These are phyloP conservation scores for Rhododendron molle DNA, from an alignment of 148 eudicot species.

Conservation along the genomic window DNA sequence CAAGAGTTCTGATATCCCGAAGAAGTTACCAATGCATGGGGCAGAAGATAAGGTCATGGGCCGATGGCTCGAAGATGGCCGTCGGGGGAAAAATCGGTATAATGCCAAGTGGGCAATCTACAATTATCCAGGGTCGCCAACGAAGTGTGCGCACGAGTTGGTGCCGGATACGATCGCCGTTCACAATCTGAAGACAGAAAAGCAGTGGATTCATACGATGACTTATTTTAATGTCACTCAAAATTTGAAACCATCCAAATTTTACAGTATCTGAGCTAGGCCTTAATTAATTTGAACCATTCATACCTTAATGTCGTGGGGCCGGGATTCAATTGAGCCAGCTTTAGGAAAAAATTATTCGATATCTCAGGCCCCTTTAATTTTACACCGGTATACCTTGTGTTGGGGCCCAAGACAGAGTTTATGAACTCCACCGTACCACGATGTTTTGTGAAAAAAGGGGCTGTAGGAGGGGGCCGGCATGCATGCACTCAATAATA, in stretches of 20 bases:
- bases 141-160: conserved; percentile 66
- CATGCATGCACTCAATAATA: too few species aligned
- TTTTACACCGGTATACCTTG: too few species aligned
- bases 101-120: conserved; percentile 96
- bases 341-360: neutral
- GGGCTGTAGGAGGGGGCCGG: too few species aligned
- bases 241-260: conserved; percentile 61
- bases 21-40: conserved; percentile 39
- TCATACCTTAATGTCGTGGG: conserved; percentile 13
- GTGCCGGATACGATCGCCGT: conserved; percentile 79
- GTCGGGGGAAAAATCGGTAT: conserved; percentile 52
- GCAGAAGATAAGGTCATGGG: conserved; percentile 81
- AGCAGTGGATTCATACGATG: conserved; percentile 73
- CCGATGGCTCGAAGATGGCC: conserved; percentile 65
- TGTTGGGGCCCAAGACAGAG: too few species aligned
- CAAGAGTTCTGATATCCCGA: conserved; percentile 60
- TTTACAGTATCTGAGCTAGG: conserved; percentile 60
- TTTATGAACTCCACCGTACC: too few species aligned
- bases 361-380: too few species aligned
- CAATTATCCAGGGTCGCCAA: conserved; percentile 69
- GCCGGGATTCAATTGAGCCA: neutral
- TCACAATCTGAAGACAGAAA: conserved; percentile 68
- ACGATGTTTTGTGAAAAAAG: too few species aligned
- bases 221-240: conserved; percentile 68
- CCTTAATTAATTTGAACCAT: conserved; percentile 38